Percentiles rank a stretch among this genome's conserved stretches.
phyloP scores from a whole-genome alignment of 345 rosid species.

The Turritis glabra region DNA sequence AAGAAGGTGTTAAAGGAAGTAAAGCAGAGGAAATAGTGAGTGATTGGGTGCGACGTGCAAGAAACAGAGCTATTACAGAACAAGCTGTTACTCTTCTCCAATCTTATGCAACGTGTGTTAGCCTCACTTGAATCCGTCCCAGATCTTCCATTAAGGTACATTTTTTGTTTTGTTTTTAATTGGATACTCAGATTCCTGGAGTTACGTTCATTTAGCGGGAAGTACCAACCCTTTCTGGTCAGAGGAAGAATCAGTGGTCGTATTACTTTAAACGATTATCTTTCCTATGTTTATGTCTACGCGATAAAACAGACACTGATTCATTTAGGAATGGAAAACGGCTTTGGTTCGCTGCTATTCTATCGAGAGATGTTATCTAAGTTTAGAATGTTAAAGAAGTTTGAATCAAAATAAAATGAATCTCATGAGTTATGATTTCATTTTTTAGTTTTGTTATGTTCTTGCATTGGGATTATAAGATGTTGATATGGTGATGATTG shows the following conservation, averaged over 20 bases:
- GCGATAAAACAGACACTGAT: no score
- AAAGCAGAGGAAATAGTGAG: slow-evolving; percentile 67
- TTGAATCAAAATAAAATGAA: slow-evolving; percentile 22
- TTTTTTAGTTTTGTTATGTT: not conserved
- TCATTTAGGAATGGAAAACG: no score
- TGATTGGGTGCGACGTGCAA: slow-evolving; percentile 73
- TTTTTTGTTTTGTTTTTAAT: not conserved
- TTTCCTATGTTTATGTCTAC: slow-evolving; percentile 13
- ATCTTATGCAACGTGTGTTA: slow-evolving; percentile 79
- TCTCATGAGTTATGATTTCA: not conserved
- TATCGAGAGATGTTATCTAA: slow-evolving; percentile 9
- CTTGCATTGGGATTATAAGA: not conserved
- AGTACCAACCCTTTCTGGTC: slow-evolving; percentile 20
- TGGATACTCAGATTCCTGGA: slow-evolving; percentile 14
- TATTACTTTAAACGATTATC: no score
- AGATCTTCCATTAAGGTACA: slow-evolving; percentile 23
- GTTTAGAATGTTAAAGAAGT: slow-evolving; percentile 17
- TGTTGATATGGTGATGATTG: not conserved
- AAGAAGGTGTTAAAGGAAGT: slow-evolving; percentile 89
- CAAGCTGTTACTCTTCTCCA: slow-evolving; percentile 83
- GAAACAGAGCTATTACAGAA: slow-evolving; percentile 86
- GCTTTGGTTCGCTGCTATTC: not conserved
- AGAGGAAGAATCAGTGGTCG: slow-evolving; percentile 18
- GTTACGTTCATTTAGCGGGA: slow-evolving; percentile 13
- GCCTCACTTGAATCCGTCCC: slow-evolving; percentile 51